Percentiles rank a stretch among this genome's conserved stretches.
phyloP scores from a whole-genome alignment of 192 early-diverging fungal species.

The Linnemannia schmuckeri region DNA sequence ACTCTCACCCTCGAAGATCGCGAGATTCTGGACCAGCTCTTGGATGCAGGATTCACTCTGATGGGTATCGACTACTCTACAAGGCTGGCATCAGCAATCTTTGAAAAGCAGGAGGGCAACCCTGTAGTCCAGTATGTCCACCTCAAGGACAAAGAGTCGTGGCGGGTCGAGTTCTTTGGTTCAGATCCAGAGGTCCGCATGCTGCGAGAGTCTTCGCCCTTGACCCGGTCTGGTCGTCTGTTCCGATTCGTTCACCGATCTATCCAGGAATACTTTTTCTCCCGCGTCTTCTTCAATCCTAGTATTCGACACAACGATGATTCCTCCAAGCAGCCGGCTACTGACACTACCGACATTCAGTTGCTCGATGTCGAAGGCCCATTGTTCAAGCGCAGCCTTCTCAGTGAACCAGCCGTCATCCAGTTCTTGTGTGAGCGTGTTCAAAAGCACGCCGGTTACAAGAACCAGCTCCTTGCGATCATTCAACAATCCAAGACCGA shows the following conservation, averaged over 20 bases:
- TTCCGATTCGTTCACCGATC: background rate
- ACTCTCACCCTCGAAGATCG: too few relatives aligned
- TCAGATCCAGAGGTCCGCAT: background rate
- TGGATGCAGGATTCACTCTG: too few relatives aligned
- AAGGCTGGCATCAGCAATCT: background rate
- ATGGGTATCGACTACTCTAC: background rate
- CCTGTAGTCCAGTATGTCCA: background rate
- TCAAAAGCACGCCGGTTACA: background rate
- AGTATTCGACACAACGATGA: background rate
- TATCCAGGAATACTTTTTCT: background rate
- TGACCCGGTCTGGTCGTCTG: background rate
- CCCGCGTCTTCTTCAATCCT: background rate
- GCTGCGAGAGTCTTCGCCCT: background rate
- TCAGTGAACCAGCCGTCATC: background rate
- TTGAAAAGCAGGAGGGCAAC: background rate
- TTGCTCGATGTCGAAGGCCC: background rate
- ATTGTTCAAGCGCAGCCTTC: background rate
- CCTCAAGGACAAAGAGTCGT: background rate
- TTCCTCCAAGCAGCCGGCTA: background rate
- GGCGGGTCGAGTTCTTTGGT: background rate
- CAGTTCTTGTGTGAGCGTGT: constrained; percentile 5
- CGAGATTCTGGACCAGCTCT: too few relatives aligned
- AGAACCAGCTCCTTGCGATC: background rate
- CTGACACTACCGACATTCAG: background rate
- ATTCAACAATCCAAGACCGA: background rate